These are phyloP conservation scores for Porcisia deanei DNA, from an alignment of 208 protist genomes.

Conservation along the genomic window DNA sequence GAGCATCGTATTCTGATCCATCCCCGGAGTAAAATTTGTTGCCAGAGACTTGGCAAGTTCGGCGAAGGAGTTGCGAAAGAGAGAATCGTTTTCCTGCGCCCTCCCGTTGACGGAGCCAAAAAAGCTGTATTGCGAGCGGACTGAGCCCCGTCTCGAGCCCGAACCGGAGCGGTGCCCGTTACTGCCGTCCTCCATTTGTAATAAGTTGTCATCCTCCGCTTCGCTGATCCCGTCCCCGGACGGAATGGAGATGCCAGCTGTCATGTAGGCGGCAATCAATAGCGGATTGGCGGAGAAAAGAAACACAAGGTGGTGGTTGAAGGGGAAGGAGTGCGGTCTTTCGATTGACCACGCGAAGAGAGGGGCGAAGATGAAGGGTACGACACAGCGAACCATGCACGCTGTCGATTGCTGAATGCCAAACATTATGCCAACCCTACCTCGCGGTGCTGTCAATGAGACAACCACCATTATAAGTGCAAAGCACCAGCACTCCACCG, in stretches of 20 bases:
- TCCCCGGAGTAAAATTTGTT: constrained; percentile 35
- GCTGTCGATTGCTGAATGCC: constrained; percentile 72
- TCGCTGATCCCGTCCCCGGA: constrained; percentile 9
- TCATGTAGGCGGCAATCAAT: constrained; percentile 31
- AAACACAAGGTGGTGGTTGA: constrained; percentile 78
- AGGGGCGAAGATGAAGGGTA: constrained; percentile 64
- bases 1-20: constrained; percentile 42
- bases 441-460: constrained; percentile 56
- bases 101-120: constrained; percentile 13
- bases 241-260: constrained; percentile 12
- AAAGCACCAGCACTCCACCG: constrained; percentile 61
- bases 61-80: constrained; percentile 49
- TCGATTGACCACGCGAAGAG: constrained; percentile 85
- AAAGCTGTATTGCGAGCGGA: constrained; percentile 23
- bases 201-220: background rate
- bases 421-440: constrained; percentile 70
- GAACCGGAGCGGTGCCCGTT: constrained; percentile 1
- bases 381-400: constrained; percentile 59
- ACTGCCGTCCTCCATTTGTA: background rate
- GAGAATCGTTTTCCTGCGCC: constrained; percentile 13
- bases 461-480: constrained; percentile 62
- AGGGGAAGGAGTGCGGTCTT: constrained; percentile 44
- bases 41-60: constrained; percentile 51
- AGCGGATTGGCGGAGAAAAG: constrained; percentile 55
- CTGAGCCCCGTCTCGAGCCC: constrained; percentile 12